Conservation (phyloP, 192 early-diverging fungal genomes). For the Gonapodya prolifera region DNA sequence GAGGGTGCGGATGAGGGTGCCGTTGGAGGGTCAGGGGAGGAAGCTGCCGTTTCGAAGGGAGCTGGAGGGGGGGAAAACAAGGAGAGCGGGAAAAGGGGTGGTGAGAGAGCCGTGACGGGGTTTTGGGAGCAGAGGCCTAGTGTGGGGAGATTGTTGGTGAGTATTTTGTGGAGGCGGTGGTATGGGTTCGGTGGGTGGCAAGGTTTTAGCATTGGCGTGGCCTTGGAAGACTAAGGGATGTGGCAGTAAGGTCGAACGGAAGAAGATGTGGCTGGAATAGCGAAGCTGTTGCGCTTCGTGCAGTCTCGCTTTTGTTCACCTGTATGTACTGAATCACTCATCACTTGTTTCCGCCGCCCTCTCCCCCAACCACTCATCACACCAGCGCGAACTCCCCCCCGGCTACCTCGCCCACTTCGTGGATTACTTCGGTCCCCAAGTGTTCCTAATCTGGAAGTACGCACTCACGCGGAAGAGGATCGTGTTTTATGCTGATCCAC, state of each 20-base stretch:
- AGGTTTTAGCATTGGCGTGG: too few relatives aligned
- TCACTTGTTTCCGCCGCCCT: too few relatives aligned
- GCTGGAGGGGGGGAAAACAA: neutral
- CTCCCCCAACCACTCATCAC: neutral
- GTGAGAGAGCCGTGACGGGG: neutral
- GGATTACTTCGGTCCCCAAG: neutral
- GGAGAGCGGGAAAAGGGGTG: too few relatives aligned
- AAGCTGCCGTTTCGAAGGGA: neutral
- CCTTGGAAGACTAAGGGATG: too few relatives aligned
- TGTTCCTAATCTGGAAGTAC: conserved; percentile 4
- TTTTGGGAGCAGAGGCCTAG: neutral
- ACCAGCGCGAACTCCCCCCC: neutral
- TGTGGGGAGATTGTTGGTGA: neutral
- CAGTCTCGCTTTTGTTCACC: too few relatives aligned
- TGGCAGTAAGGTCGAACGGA: too few relatives aligned
- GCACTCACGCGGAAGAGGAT: neutral
- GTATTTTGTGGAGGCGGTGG: too few relatives aligned
- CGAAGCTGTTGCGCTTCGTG: too few relatives aligned
- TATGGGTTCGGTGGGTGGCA: too few relatives aligned
- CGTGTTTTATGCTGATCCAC: neutral
- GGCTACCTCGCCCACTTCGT: neutral
- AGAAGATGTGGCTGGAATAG: too few relatives aligned
- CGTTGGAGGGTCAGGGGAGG: neutral
- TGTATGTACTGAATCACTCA: too few relatives aligned
- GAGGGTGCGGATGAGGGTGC: neutral